Evolutionary conservation across 148 eudicot genomes (phyloP).

Genomic region (Rhododendron molle): DNA sequence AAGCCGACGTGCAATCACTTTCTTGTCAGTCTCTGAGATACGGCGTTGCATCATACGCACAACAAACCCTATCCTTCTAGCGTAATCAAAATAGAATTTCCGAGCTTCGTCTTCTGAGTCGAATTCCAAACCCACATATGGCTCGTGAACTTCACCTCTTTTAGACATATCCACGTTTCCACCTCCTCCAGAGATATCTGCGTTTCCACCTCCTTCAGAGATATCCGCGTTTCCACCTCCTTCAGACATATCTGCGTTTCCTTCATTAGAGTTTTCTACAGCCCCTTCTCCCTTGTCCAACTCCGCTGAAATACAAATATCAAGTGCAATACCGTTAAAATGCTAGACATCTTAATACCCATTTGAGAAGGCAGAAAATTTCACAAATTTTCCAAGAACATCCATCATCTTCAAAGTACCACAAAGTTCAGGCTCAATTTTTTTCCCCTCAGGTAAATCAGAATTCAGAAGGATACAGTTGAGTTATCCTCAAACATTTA

Average conservation of each 20-base stretch:
- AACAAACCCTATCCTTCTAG: constrained; percentile 36
- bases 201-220: constrained; percentile 17
- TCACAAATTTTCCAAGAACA: background rate
- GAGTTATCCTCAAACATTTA: background rate
- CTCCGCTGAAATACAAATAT: constrained; percentile 26
- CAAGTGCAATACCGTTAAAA: constrained; percentile 5
- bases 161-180: constrained; percentile 11
- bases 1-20: constrained; percentile 47
- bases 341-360: background rate
- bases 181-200: constrained; percentile 17
- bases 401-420: background rate
- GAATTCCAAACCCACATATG: constrained; percentile 55
- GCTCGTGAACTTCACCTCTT: constrained; percentile 28
- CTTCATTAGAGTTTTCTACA: constrained; percentile 12
- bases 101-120: constrained; percentile 46
- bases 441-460: background rate
- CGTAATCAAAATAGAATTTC: constrained; percentile 42
- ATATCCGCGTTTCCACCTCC: constrained; percentile 11
- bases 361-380: background rate
- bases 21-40: constrained; percentile 46
- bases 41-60: constrained; percentile 56
- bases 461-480: background rate
- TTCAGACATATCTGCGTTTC: constrained; percentile 13
- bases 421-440: background rate
- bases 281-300: constrained; percentile 17